These are phyloP conservation scores for Linnemannia hyalina DNA, from an alignment of 192 early-diverging fungal species.

Conservation along the genomic window DNA sequence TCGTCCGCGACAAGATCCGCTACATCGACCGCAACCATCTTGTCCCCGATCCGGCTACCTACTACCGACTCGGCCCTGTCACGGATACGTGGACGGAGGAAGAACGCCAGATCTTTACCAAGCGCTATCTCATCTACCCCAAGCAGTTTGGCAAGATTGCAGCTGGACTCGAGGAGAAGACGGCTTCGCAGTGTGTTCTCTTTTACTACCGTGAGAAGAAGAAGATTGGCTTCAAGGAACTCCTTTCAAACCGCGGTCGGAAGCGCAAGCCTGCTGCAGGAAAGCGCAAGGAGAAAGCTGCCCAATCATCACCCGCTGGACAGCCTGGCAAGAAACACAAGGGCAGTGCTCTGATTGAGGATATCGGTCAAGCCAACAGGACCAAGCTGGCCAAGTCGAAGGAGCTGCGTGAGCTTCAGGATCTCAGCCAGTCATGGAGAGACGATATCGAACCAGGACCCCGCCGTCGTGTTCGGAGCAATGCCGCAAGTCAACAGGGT, in stretches of 20 bases:
- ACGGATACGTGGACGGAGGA: slow-evolving; percentile 73
- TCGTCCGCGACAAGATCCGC: slow-evolving; percentile 63
- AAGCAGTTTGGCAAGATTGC: slow-evolving; percentile 86
- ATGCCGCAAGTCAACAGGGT: slow-evolving; percentile 21
- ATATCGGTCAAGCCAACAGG: slow-evolving; percentile 68
- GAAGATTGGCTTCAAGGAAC: slow-evolving; percentile 75
- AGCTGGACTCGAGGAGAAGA: slow-evolving; percentile 71
- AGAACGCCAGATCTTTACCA: slow-evolving; percentile 75
- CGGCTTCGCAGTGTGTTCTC: slow-evolving; percentile 76
- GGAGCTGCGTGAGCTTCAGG: slow-evolving; percentile 63
- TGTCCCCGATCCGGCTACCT: slow-evolving; percentile 68
- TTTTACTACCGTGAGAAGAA: slow-evolving; percentile 88
- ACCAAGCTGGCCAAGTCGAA: slow-evolving; percentile 59
- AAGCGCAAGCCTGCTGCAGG: slow-evolving; percentile 49
- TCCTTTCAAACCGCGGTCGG: slow-evolving; percentile 66
- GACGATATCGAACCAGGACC: slow-evolving; percentile 38
- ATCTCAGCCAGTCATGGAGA: slow-evolving; percentile 55
- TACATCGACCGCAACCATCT: slow-evolving; percentile 73
- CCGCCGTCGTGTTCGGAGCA: slow-evolving; percentile 45
- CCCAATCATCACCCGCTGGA: slow-evolving; percentile 49
- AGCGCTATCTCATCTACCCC: slow-evolving; percentile 74
- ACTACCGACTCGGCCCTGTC: slow-evolving; percentile 73
- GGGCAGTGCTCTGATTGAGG: slow-evolving; percentile 59
- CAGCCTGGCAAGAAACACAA: slow-evolving; percentile 51
- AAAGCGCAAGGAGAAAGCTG: slow-evolving; percentile 63